Evolutionary conservation across 345 rosid genomes (phyloP), one percentile per base, ranked within the genome.

Genomic region (Passiflora organensis): DNA sequence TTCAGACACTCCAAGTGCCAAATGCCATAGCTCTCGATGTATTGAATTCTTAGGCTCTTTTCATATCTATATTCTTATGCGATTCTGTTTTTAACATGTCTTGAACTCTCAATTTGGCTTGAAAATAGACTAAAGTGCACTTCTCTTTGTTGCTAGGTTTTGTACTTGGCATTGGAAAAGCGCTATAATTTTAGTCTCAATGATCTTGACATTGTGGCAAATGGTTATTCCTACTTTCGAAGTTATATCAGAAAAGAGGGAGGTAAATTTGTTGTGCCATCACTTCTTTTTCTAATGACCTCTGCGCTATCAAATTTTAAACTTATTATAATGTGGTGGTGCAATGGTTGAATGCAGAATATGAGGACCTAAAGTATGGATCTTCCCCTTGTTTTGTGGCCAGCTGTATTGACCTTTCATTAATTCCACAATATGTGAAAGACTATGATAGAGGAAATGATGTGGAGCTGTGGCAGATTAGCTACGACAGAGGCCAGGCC

Each of bases 101-200:
- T 28, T 8, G 3, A 28, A 28, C 5, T 28, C 34, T 3, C 34
- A 28, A 28, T 28, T 28, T 8, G n/a, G 8, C 34, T 8, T 2
- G 34, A 28, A 28, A 8, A 28, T 28, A 28, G 34, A 2, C 34
- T 28, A 28, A 28, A n/a, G n/a, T n/a, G n/a, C 8, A 28, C 43
- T 48, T 1, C 37, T 58, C 56, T 43, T 13, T 21, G 6, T 1
- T 43, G 43, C 34, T 65, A 85, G 96, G 81, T 85, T 44, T 65
- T 91, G 48, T 91, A 88, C 70, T 60, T 91, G 77, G 90, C 85
- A 10, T 43, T 91, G 80, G 98, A 88, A 75, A 91, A 91, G 63
- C 89, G 95, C 50, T 91, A 83, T 78, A 91, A 91, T 71, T 91
- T 91, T 76, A 91, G 88, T 66, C 58, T 91, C 16, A 63, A 78